These are phyloP conservation scores for Strobilomyces confusus DNA, from an alignment of 768 basidiomycete species.

Conservation along the genomic window DNA sequence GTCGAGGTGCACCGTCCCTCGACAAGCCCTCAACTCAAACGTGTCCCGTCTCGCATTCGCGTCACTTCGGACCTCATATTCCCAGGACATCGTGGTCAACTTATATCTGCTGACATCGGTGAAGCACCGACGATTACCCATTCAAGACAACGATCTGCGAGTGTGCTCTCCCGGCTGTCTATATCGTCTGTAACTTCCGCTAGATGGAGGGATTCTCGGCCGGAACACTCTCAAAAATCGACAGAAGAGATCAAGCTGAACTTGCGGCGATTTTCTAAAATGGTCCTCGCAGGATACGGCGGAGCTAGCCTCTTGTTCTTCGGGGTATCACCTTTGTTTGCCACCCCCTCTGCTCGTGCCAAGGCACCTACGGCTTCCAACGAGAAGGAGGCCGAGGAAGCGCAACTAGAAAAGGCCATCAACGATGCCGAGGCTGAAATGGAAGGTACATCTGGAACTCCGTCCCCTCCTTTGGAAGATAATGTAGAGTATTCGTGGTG, in stretches of 20 bases:
- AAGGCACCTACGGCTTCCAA: conserved; percentile 27
- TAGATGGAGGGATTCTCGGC: conserved; percentile 21
- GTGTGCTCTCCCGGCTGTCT: conserved; percentile 23
- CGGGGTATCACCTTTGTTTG: conserved; percentile 47
- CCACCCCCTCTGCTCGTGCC: conserved; percentile 23
- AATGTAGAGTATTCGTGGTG: conserved; percentile 67
- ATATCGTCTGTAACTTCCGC: conserved; percentile 26
- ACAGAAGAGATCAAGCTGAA: conserved; percentile 59
- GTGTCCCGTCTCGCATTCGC: conserved; percentile 52
- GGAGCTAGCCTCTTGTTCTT: conserved; percentile 81
- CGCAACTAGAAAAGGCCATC: conserved; percentile 59
- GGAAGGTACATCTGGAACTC: conserved; percentile 36
- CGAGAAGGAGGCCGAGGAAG: conserved; percentile 54
- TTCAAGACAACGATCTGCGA: conserved; percentile 30
- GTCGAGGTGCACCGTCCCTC: conserved; percentile 54
- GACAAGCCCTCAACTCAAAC: conserved; percentile 30
- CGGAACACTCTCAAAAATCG: conserved; percentile 27
- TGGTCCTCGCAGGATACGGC: conserved; percentile 82
- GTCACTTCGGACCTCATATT: conserved; percentile 72
- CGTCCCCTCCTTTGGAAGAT: conserved; percentile 21
- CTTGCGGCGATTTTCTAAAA: conserved; percentile 74
- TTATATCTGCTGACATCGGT: conserved; percentile 81
- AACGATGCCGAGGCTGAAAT: conserved; percentile 68
- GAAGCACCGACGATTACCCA: conserved; percentile 39
- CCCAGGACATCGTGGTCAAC: conserved; percentile 62